Percentiles rank a stretch among this genome's conserved stretches.
Evolutionary conservation across 371 early-diverging fungal species (phyloP).

Genomic region (Mucor racemosus): DNA sequence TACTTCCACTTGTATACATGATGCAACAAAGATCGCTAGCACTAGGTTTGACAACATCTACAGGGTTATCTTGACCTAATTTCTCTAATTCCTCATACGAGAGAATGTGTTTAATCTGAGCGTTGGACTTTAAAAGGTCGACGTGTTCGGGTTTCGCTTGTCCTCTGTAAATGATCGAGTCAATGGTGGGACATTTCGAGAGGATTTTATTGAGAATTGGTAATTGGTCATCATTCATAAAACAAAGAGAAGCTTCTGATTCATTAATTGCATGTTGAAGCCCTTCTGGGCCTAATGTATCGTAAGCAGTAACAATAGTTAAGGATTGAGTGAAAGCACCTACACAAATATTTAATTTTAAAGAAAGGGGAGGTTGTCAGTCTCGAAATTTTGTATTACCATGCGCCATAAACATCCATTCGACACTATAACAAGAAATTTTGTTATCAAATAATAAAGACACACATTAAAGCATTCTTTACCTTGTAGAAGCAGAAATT

Average conservation of each 20-base stretch:
- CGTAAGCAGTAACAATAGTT: constrained; percentile 82
- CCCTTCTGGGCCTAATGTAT: constrained; percentile 81
- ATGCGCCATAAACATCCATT: constrained; percentile 52
- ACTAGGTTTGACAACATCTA: constrained; percentile 57
- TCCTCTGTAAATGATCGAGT: constrained; percentile 76
- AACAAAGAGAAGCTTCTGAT: constrained; percentile 64
- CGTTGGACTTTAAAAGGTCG: constrained; percentile 2
- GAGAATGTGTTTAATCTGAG: constrained; percentile 32
- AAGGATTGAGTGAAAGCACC: constrained; percentile 64
- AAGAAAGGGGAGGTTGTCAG: background rate
- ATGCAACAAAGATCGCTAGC: constrained; percentile 78
- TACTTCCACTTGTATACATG: constrained; percentile 86
- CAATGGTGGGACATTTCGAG: constrained; percentile 61
- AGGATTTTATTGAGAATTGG: constrained; percentile 54
- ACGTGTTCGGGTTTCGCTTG: constrained; percentile 41
- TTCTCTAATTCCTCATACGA: constrained; percentile 61
- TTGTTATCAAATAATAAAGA: background rate
- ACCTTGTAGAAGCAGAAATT: constrained; percentile 82
- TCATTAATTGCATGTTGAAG: constrained; percentile 67
- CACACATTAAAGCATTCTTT: background rate
- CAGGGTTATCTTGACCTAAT: constrained; percentile 68
- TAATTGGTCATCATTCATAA: constrained; percentile 74
- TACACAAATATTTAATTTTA: constrained; percentile 12
- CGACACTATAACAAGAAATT: constrained; percentile 27
- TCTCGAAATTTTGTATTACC: constrained; percentile 26